Percentiles rank a stretch among this genome's conserved stretches.
These are phyloP conservation scores for Brassica napus DNA, from an alignment of 345 rosid species.

Conservation along the genomic window Da-Ae NC_063435.1:15590001-15590500, in stretches of 20 bases:
- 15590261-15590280: not conserved
- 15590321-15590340: not conserved
- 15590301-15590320: not conserved
- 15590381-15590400: slow-evolving; percentile 35
- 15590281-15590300: not conserved
- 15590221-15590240: not conserved
- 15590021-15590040: slow-evolving; percentile 35
- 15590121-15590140: not conserved
- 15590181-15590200: not conserved
- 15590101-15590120: not conserved
- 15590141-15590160: slow-evolving; percentile 12
- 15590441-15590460: slow-evolving; percentile 92
- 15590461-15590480: slow-evolving; percentile 93
- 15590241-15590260: not conserved
- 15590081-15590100: not conserved
- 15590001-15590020: slow-evolving; percentile 72
- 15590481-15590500: slow-evolving; percentile 75
- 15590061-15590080: not conserved
- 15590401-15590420: slow-evolving; percentile 83
- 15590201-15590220: slow-evolving; percentile 5
- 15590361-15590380: not conserved
- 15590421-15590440: slow-evolving; percentile 80
- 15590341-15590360: not conserved
- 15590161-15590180: not conserved
- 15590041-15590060: not conserved